Percentiles rank a stretch among this genome's conserved stretches.
These are phyloP conservation scores for Tephrocybe sp. DNA, from an alignment of 768 basidiomycete species.

Conservation along the genomic window DNA sequence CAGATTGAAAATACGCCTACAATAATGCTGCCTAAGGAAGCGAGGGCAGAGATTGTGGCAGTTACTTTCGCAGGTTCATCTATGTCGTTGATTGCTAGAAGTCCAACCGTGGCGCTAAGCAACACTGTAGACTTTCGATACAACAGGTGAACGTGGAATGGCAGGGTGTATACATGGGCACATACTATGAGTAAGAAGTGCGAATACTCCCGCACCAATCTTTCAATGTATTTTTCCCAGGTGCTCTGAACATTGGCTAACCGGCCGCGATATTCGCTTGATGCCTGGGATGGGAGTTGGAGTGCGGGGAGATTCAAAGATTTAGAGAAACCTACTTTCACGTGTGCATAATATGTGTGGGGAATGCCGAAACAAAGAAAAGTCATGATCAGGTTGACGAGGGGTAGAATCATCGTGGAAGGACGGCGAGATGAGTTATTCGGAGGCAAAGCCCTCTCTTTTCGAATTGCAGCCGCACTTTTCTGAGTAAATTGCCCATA, in stretches of 20 bases:
- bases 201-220: slow-evolving; percentile 52
- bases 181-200: slow-evolving; percentile 56
- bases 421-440: slow-evolving; percentile 15
- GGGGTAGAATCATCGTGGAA: slow-evolving; percentile 22
- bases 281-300: slow-evolving; percentile 21
- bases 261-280: slow-evolving; percentile 49
- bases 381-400: slow-evolving; percentile 38
- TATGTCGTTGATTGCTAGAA: slow-evolving; percentile 44
- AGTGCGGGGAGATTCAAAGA: not conserved
- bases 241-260: slow-evolving; percentile 44
- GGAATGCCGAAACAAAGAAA: slow-evolving; percentile 52
- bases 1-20: slow-evolving; percentile 56
- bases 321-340: slow-evolving; percentile 27
- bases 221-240: slow-evolving; percentile 49
- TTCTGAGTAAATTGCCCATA: slow-evolving; percentile 43
- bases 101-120: slow-evolving; percentile 51
- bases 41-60: slow-evolving; percentile 44
- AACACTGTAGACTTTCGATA: slow-evolving; percentile 45
- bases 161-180: not conserved
- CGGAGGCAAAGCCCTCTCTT: slow-evolving; percentile 16
- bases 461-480: slow-evolving; percentile 21
- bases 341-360: slow-evolving; percentile 46
- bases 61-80: slow-evolving; percentile 32
- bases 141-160: not conserved
- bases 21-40: slow-evolving; percentile 54